Evolutionary conservation across 305 asterid genomes (phyloP).

Genomic region (Fraxinus velutina): DNA sequence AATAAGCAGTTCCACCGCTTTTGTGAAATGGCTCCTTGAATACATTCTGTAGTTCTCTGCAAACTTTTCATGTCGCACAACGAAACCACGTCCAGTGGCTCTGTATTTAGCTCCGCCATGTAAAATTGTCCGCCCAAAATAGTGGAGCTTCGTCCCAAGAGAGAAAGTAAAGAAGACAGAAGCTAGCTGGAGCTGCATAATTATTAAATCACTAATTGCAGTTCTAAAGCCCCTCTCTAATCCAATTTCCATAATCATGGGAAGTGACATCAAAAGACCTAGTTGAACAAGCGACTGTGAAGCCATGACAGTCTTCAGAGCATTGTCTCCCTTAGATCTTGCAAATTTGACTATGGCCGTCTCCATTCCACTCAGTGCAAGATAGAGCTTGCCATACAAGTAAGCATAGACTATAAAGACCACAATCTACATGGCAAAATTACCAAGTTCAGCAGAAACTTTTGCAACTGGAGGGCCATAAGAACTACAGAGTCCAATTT

Average conservation of each 20-base stretch:
- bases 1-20: constrained; percentile 23
- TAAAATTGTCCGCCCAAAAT: constrained; percentile 32
- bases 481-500: neutral
- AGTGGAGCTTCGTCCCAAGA: constrained; percentile 28
- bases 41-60: constrained; percentile 33
- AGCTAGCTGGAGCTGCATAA: constrained; percentile 32
- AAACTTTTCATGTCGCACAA: constrained; percentile 30
- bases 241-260: constrained; percentile 26
- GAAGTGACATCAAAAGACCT: constrained; percentile 24
- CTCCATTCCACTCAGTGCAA: constrained; percentile 30
- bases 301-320: constrained; percentile 22
- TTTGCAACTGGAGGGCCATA: neutral
- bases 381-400: constrained; percentile 27
- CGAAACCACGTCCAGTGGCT: constrained; percentile 37
- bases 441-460: neutral
- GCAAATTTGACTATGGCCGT: constrained; percentile 11
- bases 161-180: constrained; percentile 29
- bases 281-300: constrained; percentile 23
- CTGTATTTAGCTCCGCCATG: constrained; percentile 35
- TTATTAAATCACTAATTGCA: constrained; percentile 24
- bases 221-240: constrained; percentile 24
- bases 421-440: constrained; percentile 17
- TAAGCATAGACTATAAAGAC: constrained; percentile 25
- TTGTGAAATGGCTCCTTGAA: constrained; percentile 32
- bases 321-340: constrained; percentile 19